phyloP scores from a whole-genome alignment of 805 yeast species.

The Komagataella phaffii region DNA sequence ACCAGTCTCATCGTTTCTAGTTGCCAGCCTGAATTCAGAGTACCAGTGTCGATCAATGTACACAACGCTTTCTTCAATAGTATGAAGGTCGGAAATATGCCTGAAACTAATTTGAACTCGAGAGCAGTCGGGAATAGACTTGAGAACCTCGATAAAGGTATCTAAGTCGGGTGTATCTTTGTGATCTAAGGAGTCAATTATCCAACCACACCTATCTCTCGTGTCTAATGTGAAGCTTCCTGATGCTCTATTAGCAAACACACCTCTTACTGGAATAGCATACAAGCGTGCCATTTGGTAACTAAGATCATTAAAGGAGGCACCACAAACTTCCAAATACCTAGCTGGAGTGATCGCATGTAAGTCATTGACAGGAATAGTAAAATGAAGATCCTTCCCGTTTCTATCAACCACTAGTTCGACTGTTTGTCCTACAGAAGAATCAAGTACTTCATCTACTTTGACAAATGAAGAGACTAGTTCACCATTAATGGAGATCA shows the following conservation, averaged over 20 bases:
- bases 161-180: slow-evolving; percentile 63
- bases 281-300: slow-evolving; percentile 82
- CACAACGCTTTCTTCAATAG: slow-evolving; percentile 51
- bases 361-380: slow-evolving; percentile 54
- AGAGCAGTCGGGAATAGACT: slow-evolving; percentile 59
- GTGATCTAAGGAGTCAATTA: slow-evolving; percentile 68
- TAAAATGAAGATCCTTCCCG: slow-evolving; percentile 40
- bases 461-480: slow-evolving; percentile 57
- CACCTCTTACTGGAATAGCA: slow-evolving; percentile 78
- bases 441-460: slow-evolving; percentile 77
- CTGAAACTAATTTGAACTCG: slow-evolving; percentile 61
- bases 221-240: slow-evolving; percentile 58
- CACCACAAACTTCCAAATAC: slow-evolving; percentile 76
- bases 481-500: slow-evolving; percentile 58
- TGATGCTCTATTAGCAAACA: slow-evolving; percentile 62
- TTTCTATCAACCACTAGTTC: slow-evolving; percentile 59
- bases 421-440: slow-evolving; percentile 44
- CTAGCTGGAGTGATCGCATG: slow-evolving; percentile 76
- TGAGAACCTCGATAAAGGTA: slow-evolving; percentile 67
- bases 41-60: slow-evolving; percentile 82
- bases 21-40: slow-evolving; percentile 54
- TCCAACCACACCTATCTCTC: slow-evolving; percentile 62
- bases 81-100: slow-evolving; percentile 70
- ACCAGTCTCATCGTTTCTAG: slow-evolving; percentile 41
- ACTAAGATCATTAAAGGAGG: slow-evolving; percentile 71